Base-by-base conservation (phyloP, 2,329 filamentous ascomycete species). In the Talaromyces sp. region DNA sequence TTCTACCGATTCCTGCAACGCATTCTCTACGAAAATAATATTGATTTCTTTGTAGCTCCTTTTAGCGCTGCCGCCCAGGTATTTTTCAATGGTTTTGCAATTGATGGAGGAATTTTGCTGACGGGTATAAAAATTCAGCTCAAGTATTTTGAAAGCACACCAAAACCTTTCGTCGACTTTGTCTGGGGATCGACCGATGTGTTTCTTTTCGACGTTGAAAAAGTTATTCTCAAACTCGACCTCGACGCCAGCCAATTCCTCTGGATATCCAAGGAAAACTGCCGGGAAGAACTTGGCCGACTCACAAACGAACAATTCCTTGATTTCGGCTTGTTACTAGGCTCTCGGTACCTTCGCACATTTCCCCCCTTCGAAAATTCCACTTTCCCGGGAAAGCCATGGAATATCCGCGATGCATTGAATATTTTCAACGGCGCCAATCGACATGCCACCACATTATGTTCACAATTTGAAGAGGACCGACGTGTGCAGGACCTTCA, bases 31-130 rank as follows among this genome's bases (percentile, higher is more conserved):
- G 82, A 88, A 69, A 85, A 89, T 67, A 83, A 84, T 1, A 81
- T 96, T 64, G 85, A 91, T 67, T 96, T 93, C 73, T 82, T 92
- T 57, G 90, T 96, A 52, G 90, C 94, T 13, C 94, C 94, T 1
- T 96, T 92, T 81, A 93, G 90, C 76, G 92, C 93, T 43, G 89
- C 90, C 72, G 91, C 92, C 65, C 92, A 96, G 87, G 91, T 94
- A 78, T 74, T 35, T 10, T 5, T n/a, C 11, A 39, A 37, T 3
- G 45, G 1, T 11, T 8, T 39, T 4, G n/a, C 33, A 64, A 59
- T 14, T 66, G 3, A 9, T 16, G 43, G 41, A 65, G 27, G 10
- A 56, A 4, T 22, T n/a, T 58, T n/a, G 60, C 66, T 66, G 47
- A 65, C 50, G 27, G 37, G n/a, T 19, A 62, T 47, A 19, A 24